Evolutionary conservation across 2,329 filamentous ascomycete genomes (phyloP), one percentile per base, ranked within the genome.

Genomic region (Cladosporium velox): DNA sequence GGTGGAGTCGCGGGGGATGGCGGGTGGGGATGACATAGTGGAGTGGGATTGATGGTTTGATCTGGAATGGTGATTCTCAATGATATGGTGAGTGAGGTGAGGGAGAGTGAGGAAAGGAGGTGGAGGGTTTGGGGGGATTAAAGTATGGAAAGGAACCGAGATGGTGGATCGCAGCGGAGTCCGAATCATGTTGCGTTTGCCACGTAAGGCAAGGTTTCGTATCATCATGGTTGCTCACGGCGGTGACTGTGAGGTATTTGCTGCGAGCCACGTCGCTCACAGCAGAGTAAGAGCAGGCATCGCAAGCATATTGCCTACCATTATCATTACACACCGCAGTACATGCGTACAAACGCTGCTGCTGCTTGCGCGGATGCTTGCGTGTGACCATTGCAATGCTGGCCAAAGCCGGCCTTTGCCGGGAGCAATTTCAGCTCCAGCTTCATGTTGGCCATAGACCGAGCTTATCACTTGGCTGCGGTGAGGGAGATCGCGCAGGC

Each of bases 91-190:
- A 58, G 55, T 41, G 32, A 41, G 55, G 21, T 26, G 34, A 28
- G 26, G 49, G 8, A 32, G 34, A 8, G 44, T 15, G 51, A 32
- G 38, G 61, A 52, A 57, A 57, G 44, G 32, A 38, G 10, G 47
- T 41, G n/a, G 47, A 30, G 10, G 24, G 51, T 34, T 18, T 30
- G 49, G 51, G 7, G 18, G 49, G 18, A 44, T 44, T 55, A 64
- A 44, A 57, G 51, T 64, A 64, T 55, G 61, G 51, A 64, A 64
- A 55, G 47, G 60, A 49, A 54, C 60, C 60, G 60, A 54, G 49
- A 55, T 30, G 28, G 60, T 54, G 47, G 60, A 63, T 32, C 60
- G 47, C 21, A 32, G 49, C 51, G 51, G 61, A 59, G 57, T 24
- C 35, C 24, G 32, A 26, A 14, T 24, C 32, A 41, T 57, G n/a